Evolutionary conservation across 495 filamentous ascomycete species (phyloP).

Genomic region (Xeromyces bisporus): DNA sequence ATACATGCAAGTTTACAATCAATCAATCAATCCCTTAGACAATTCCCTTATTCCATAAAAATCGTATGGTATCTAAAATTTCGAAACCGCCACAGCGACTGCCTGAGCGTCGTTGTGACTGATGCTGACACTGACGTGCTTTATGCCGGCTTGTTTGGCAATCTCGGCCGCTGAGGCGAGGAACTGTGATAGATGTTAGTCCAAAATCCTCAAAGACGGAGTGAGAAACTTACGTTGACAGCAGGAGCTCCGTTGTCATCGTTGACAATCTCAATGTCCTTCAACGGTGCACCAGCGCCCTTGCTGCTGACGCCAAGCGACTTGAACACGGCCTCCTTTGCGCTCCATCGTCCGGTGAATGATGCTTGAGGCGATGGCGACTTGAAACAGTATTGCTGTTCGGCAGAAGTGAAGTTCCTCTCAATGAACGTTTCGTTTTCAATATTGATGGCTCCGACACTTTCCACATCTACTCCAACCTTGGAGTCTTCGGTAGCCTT

Average conservation of each 20-base stretch:
- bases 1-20: too few species aligned
- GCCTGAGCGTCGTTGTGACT: conserved; percentile 86
- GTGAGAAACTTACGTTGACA: conserved; percentile 53
- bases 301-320: conserved; percentile 73
- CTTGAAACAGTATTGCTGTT: conserved; percentile 72
- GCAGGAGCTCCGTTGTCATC: conserved; percentile 66
- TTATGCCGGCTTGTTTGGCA: conserved; percentile 69
- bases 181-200: conserved; percentile 39
- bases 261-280: conserved; percentile 81
- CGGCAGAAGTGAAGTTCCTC: conserved; percentile 75
- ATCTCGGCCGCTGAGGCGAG: conserved; percentile 67
- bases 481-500: conserved; percentile 58
- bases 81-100: conserved; percentile 79
- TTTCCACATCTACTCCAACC: conserved; percentile 85
- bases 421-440: conserved; percentile 87
- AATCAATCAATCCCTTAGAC: too few species aligned
- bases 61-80: conserved; percentile 30
- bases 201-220: conserved; percentile 1
- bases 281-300: conserved; percentile 76
- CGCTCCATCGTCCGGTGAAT: conserved; percentile 87
- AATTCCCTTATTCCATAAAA: neutral
- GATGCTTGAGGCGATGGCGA: conserved; percentile 62
- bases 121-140: conserved; percentile 78
- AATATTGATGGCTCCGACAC: conserved; percentile 67
- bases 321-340: conserved; percentile 98